Base-by-base conservation (phyloP, 2,329 filamentous ascomycete genomes). In the Diaporthe citrichinensis region DNA sequence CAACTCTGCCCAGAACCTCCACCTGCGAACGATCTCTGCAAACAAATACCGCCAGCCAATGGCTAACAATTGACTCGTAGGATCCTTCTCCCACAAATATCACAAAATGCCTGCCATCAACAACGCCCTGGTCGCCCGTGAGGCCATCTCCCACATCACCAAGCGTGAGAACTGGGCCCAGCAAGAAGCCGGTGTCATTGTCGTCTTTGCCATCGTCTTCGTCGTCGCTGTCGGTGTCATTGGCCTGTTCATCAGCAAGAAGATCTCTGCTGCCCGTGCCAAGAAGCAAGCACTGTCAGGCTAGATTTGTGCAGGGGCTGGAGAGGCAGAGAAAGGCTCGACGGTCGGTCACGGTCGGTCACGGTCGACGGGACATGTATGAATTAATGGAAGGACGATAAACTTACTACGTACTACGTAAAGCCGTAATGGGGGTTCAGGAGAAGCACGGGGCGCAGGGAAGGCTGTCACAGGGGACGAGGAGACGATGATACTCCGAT, bases 121-220 rank as follows among this genome's bases (percentile, higher is more conserved):
- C 77, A 78, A 78, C 75, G 62, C 80, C 41, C 75, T 84, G 67
- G 77, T 83, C 77, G 80, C 81, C 74, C 82, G 82, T 80, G 79
- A 83, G 78, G 68, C 79, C 76, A 49, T 81, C 74, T 74, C 79
- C 85, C 86, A 79, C 84, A 84, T 91, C 77, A 81, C 84, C 80
- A 91, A 88, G 85, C 88, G 87, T 77, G 87, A 89, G 83, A 90
- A 92, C 86, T 93, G 89, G 88, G 90, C 91, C 34, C 79, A 83
- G 76, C 80, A 83, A 44, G 89, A 93, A 80, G 86, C 88, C 59
- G 91, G 91, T 82, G 90, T 92, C 77, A 86, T 93, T 69, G 84
- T 92, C 78, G 91, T 93, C 74, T 91, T 93, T 83, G 87, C 84
- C 82, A 90, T 93, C 79, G 85, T 92, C 82, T 89, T 89, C 80